phyloP scores from a whole-genome alignment of 441 rosid genomes.

The Hypseocharis bilobata region DNA sequence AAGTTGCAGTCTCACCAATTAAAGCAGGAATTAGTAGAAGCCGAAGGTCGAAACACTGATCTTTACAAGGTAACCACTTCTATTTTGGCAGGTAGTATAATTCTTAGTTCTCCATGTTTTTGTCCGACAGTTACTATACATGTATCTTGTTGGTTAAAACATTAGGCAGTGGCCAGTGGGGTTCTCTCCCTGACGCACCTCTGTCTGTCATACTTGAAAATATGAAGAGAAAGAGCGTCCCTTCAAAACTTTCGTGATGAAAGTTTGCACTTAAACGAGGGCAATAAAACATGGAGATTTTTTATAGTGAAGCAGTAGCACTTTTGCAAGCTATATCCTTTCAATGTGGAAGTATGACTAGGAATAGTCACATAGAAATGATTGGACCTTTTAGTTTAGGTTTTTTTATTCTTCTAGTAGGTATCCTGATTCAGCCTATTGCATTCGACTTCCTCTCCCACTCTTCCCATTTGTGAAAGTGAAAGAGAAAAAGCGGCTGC shows the following conservation, averaged over 20 bases:
- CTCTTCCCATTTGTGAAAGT: neutral
- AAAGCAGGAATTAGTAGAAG: slow-evolving; percentile 70
- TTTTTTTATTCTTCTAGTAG: neutral
- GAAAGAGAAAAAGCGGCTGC: neutral
- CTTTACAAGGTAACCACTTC: slow-evolving; percentile 57
- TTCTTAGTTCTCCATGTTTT: neutral
- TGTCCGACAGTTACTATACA: neutral
- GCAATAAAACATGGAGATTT: neutral
- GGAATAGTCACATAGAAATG: neutral
- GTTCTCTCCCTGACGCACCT: neutral
- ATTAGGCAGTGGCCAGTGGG: neutral
- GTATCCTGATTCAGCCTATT: neutral
- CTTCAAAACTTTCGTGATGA: neutral
- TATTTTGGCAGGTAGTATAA: neutral
- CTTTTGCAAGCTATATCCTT: neutral
- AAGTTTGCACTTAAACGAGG: neutral
- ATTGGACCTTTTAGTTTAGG: neutral
- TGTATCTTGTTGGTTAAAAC: neutral
- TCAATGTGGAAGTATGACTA: neutral
- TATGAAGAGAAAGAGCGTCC: neutral
- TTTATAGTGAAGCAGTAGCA: neutral
- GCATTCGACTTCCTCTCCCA: neutral
- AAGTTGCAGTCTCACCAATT: slow-evolving; percentile 53
- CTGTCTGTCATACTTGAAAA: neutral
- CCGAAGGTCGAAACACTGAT: slow-evolving; percentile 63